Evolutionary conservation across 352 stramenopile genomes (phyloP).

Genomic region (Phytophthora tentaculata): DNA sequence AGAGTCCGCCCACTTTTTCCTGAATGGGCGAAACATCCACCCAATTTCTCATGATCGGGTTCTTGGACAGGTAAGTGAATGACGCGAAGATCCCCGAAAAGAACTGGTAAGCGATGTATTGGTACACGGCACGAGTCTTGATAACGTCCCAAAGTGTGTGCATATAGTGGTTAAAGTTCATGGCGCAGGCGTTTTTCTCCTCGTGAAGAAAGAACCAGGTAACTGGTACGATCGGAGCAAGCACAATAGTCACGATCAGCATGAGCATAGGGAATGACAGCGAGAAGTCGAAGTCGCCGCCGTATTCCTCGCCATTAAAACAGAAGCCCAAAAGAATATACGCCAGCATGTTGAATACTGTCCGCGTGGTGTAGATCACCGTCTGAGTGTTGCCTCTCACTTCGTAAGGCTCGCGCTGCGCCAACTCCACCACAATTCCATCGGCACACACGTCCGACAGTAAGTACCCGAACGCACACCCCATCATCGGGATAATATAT

Average conservation of each 20-base stretch:
- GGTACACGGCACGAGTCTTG: slow-evolving; percentile 53
- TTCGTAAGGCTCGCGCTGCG: slow-evolving; percentile 51
- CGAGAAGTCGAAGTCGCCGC: slow-evolving; percentile 51
- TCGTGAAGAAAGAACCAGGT: slow-evolving; percentile 56
- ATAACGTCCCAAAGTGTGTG: slow-evolving; percentile 53
- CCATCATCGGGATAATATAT: slow-evolving; percentile 58
- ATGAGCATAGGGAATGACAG: slow-evolving; percentile 54
- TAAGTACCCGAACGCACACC: slow-evolving; percentile 53
- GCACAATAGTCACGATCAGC: slow-evolving; percentile 44
- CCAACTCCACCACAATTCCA: slow-evolving; percentile 53
- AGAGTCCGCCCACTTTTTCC: slow-evolving; percentile 46
- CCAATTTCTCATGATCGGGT: slow-evolving; percentile 57
- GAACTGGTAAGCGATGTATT: slow-evolving; percentile 52
- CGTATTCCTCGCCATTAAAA: slow-evolving; percentile 57
- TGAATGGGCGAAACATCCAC: slow-evolving; percentile 42
- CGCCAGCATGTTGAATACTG: slow-evolving; percentile 43
- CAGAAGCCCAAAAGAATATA: slow-evolving; percentile 49
- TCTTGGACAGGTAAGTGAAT: slow-evolving; percentile 50
- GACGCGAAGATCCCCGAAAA: slow-evolving; percentile 46
- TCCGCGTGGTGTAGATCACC: slow-evolving; percentile 58
- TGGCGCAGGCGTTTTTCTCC: slow-evolving; percentile 37
- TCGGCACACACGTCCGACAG: slow-evolving; percentile 57
- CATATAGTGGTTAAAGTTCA: slow-evolving; percentile 51
- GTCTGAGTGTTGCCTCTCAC: slow-evolving; percentile 52
- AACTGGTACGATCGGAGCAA: slow-evolving; percentile 41